phyloP scores from a whole-genome alignment of 2,329 filamentous ascomycete genomes.

The Chrysoporthe cubensis region DNA sequence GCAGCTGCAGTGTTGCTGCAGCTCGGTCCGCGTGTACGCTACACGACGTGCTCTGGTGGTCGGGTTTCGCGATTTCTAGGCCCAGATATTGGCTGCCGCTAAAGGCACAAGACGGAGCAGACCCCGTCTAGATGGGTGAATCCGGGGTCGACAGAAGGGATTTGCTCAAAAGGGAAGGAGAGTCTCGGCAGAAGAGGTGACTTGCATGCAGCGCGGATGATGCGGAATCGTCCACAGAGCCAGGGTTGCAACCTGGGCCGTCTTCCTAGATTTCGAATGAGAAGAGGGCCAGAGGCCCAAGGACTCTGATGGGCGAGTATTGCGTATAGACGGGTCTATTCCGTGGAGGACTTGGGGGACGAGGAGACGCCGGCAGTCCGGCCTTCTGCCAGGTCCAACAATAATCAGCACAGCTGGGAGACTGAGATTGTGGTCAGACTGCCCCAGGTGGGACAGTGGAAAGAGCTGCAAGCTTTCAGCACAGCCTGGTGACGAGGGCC shows the following conservation, averaged over 20 bases:
- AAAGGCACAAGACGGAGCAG: not conserved
- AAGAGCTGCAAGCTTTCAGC: not conserved
- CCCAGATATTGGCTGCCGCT: not conserved
- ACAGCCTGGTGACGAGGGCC: not conserved
- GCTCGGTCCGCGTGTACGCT: not conserved
- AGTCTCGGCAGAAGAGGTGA: not conserved
- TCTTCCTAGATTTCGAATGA: not conserved
- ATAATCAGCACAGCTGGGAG: not conserved
- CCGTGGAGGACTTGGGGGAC: not conserved
- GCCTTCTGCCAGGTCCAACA: conserved; percentile 5
- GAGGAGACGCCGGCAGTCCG: not conserved
- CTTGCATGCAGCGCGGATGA: not conserved
- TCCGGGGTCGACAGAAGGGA: conserved; percentile 2
- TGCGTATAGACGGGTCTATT: not conserved
- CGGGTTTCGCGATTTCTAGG: not conserved
- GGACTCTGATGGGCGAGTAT: not conserved
- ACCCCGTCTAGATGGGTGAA: not conserved
- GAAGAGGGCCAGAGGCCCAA: not conserved
- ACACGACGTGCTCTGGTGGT: conserved; percentile 4
- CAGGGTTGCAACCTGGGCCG: not conserved
- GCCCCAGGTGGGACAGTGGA: not conserved
- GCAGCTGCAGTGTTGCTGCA: not conserved
- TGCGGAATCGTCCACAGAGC: not conserved
- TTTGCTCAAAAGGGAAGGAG: conserved; percentile 4
- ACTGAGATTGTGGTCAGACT: not conserved